A percentile compares a stretch with the other conserved stretches of the same genome.
Evolutionary conservation across 106 monocot genomes (phyloP).

Genomic region (Iris macrosiphon): DNA sequence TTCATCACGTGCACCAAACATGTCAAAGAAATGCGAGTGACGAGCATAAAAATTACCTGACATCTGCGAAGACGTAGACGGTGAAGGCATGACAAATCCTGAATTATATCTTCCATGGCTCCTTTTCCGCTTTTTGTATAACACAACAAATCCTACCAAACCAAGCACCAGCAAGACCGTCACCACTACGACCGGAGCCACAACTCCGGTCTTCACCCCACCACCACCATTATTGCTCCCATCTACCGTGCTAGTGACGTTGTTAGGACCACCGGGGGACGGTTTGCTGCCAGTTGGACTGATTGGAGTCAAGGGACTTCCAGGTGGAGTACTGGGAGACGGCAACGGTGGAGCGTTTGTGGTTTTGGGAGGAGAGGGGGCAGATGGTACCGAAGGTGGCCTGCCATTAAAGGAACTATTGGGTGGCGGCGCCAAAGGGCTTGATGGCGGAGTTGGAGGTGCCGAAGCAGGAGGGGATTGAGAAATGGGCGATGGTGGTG

Average conservation of each 20-base stretch:
- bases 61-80: constrained; percentile 28
- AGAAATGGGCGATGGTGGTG: constrained; percentile 2
- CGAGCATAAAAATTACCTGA: constrained; percentile 27
- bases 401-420: neutral
- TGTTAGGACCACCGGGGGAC: neutral
- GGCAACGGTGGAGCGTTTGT: constrained; percentile 5
- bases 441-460: neutral
- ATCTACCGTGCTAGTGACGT: neutral
- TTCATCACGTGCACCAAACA: too few species aligned
- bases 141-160: constrained; percentile 33
- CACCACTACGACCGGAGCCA: constrained; percentile 16
- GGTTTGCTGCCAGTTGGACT: constrained; percentile 4
- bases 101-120: constrained; percentile 16
- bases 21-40: neutral
- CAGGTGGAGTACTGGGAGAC: constrained; percentile 1
- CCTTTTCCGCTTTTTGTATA: constrained; percentile 28
- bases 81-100: constrained; percentile 41
- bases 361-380: neutral
- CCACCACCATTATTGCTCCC: neutral
- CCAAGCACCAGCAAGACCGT: constrained; percentile 24
- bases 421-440: constrained; percentile 4
- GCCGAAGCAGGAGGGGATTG: neutral
- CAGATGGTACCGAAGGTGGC: constrained; percentile 1
- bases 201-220: constrained; percentile 10
- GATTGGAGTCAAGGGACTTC: neutral